phyloP scores from a whole-genome alignment of 116 monocot species.

The Papilionanthe hybrid region DNA sequence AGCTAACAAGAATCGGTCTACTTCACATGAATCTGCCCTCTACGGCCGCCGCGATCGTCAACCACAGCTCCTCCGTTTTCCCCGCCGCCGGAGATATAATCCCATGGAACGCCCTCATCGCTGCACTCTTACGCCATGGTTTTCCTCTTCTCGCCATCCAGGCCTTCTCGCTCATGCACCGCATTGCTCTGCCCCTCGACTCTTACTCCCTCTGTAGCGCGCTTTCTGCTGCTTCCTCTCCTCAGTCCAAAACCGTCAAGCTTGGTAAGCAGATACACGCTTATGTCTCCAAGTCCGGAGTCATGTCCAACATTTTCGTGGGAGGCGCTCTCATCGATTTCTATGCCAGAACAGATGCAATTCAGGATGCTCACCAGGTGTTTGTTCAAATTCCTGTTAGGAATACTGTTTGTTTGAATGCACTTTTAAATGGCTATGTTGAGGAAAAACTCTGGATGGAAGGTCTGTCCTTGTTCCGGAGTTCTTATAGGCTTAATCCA shows the following conservation, averaged over 20 bases:
- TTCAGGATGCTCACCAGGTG: slow-evolving; percentile 22
- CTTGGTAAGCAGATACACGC: slow-evolving; percentile 35
- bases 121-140: slow-evolving; percentile 17
- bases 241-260: not conserved
- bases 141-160: slow-evolving; percentile 25
- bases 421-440: slow-evolving; percentile 42
- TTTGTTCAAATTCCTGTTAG: slow-evolving; percentile 59
- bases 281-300: slow-evolving; percentile 21
- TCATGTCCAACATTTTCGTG: slow-evolving; percentile 43
- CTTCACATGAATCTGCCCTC: not conserved
- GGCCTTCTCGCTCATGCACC: slow-evolving; percentile 31
- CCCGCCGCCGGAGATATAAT: not conserved
- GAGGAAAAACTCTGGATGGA: slow-evolving; percentile 21
- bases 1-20: not conserved
- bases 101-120: slow-evolving; percentile 23
- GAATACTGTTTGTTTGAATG: slow-evolving; percentile 45
- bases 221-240: slow-evolving; percentile 20
- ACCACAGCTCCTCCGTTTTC: too few species aligned
- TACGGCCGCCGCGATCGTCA: not conserved
- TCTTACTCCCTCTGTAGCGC: slow-evolving; percentile 53
- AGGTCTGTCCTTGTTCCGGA: slow-evolving; percentile 23
- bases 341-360: slow-evolving; percentile 17
- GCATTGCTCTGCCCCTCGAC: slow-evolving; percentile 21
- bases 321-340: slow-evolving; percentile 42
- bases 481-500: slow-evolving; percentile 24